These are phyloP conservation scores for Podospora pseudocomata DNA, from an alignment of 495 filamentous ascomycete species.

Conservation along the genomic window DNA sequence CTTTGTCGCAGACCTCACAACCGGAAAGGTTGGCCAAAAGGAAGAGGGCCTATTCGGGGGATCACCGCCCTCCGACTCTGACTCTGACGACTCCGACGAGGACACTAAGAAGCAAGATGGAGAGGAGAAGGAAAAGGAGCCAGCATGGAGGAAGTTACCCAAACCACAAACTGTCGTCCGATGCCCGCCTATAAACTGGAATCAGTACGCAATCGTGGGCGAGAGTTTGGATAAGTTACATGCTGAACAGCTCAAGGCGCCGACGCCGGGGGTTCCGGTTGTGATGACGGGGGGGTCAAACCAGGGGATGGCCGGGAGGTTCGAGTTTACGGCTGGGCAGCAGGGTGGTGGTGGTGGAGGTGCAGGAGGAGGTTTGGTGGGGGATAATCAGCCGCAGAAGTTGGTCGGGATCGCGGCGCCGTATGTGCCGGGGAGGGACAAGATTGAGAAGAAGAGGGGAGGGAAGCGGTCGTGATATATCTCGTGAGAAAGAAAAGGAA, in stretches of 20 bases:
- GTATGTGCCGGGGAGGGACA: constrained; percentile 68
- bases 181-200: constrained; percentile 85
- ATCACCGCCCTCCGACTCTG: constrained; percentile 25
- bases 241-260: constrained; percentile 66
- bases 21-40: constrained; percentile 47
- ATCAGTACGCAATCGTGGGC: constrained; percentile 79
- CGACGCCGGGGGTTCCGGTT: constrained; percentile 53
- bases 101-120: constrained; percentile 16
- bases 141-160: constrained; percentile 53
- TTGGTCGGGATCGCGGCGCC: constrained; percentile 63
- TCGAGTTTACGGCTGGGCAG: constrained; percentile 43
- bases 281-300: constrained; percentile 28
- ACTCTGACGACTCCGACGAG: constrained; percentile 34
- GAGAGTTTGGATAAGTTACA: constrained; percentile 79
- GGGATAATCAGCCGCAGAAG: constrained; percentile 21
- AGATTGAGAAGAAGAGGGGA: constrained; percentile 52
- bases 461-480: constrained; percentile 29
- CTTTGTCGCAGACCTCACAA: constrained; percentile 60
- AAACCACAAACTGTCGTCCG: constrained; percentile 78
- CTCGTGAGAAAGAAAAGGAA: background rate
- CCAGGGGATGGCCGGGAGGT: constrained; percentile 24
- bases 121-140: constrained; percentile 7
- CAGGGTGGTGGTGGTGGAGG: too few relatives aligned
- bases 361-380: background rate
- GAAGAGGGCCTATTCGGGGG: constrained; percentile 30